A percentile compares a stretch with the other conserved stretches of the same genome.
Conservation (phyloP, 2,329 filamentous ascomycete genomes). For the Fusarium hostae region DNA sequence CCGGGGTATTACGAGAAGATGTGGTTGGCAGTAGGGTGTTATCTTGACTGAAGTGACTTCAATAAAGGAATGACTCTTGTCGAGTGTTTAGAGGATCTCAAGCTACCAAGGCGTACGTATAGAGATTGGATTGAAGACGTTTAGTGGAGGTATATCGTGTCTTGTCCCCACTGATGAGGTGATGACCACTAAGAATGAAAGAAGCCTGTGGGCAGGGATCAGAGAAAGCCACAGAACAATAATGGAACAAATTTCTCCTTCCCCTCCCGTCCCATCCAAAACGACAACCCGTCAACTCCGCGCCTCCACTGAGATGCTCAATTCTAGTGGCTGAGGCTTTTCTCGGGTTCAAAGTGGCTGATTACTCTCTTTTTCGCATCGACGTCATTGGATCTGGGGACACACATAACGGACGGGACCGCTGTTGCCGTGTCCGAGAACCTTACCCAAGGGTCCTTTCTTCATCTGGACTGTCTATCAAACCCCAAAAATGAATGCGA, state of each 20-base stretch:
- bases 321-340: constrained; percentile 29
- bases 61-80: constrained; percentile 6
- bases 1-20: not conserved
- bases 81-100: not conserved
- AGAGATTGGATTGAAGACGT: not conserved
- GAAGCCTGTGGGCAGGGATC: constrained; percentile 16
- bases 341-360: constrained; percentile 18
- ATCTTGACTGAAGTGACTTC: not conserved
- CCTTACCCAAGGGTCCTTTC: constrained; percentile 10
- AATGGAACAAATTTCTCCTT: constrained; percentile 23
- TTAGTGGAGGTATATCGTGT: constrained; percentile 13
- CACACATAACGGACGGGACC: constrained; percentile 6
- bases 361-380: constrained; percentile 10
- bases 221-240: constrained; percentile 29
- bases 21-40: not conserved
- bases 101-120: not conserved
- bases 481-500: not conserved
- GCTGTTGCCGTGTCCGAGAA: not conserved
- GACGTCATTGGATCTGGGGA: constrained; percentile 16
- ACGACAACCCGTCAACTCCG: not conserved
- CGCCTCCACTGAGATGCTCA: constrained; percentile 22
- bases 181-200: constrained; percentile 20
- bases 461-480: not conserved
- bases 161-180: constrained; percentile 17
- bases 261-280: not conserved